These are phyloP conservation scores for Bromus sterilis DNA, from an alignment of 176 grass and related monocot species.

Conservation along the genomic window DNA sequence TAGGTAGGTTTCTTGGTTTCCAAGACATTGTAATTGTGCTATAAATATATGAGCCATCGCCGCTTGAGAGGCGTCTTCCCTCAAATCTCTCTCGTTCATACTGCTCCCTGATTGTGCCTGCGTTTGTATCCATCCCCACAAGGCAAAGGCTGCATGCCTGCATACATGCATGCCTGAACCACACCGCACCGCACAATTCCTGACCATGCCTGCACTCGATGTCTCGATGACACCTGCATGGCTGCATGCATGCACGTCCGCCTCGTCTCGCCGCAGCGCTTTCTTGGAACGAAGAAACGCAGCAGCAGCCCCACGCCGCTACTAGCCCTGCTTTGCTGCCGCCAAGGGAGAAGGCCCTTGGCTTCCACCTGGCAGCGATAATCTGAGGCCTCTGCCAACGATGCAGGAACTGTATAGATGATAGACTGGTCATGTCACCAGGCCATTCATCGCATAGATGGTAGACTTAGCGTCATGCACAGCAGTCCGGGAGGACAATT, in stretches of 20 bases:
- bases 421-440: not conserved
- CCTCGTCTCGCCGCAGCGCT: constrained; percentile 26
- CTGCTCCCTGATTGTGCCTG: constrained; percentile 6
- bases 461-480: not conserved
- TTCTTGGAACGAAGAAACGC: constrained; percentile 45
- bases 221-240: constrained; percentile 9
- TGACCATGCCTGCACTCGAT: not conserved
- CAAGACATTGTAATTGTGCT: no score
- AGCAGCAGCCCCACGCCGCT: not conserved
- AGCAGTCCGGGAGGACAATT: not conserved
- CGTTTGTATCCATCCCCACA: constrained; percentile 15
- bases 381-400: not conserved
- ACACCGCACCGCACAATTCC: not conserved
- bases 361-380: constrained; percentile 8
- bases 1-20: no score
- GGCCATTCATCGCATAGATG: not conserved
- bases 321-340: constrained; percentile 13
- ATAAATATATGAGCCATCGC: no score
- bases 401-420: not conserved
- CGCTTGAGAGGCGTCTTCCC: no score
- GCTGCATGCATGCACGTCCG: not conserved
- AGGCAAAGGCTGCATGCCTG: not conserved
- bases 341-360: not conserved
- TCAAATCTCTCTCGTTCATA: no score
- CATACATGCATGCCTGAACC: not conserved